Base-by-base conservation (phyloP, 164 flowering plant genomes). In the Litsea cubeba region DNA sequence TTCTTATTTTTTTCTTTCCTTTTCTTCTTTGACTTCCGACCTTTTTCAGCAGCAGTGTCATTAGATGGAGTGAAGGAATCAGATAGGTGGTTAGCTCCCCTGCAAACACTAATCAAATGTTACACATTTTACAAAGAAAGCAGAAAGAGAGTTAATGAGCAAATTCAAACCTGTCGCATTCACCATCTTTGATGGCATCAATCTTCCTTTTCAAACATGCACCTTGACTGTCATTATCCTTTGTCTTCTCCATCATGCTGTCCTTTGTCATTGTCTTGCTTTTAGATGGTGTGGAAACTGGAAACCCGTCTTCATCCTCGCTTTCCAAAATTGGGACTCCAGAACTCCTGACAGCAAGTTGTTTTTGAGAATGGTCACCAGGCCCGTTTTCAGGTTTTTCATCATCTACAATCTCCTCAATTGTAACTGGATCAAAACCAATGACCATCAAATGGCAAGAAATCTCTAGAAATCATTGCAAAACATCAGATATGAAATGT, bases 261-360 rank as follows among this genome's bases (percentile, higher is more conserved):
- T 81, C 80, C 75, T 76, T 66, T 50, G 14, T 35, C 46, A 69
- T 69, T 8, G 74, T 8, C 70, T 83, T 76, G 17, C 70, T 74
- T 49, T 79, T 75, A 17, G 58, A 54, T n/a, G 79, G 22, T 10
- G 80, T n/a, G 63, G 88, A 75, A 71, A 85, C 69, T 25, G 98
- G 98, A 78, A 95, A 93, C 18, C 98, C 98, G 84, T 95, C 99
- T 85, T 95, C 99, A 85, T 95, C 98, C 83, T 95, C 99, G 79
- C 92, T 91, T 74, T 86, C 97, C 69, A 87, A 62, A 50, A 76
- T 79, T 28, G 81, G 76, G 46, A 54, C 74, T 68, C 71, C 72
- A 66, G 76, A 51, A 46, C 77, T 77, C 78, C 77, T 88, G 57
- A 72, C 78, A 72, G 87, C 88, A 79, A 86, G 82, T 81, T 85